These are phyloP conservation scores for Neonectria magnoliae DNA, from an alignment of 2,329 filamentous ascomycete species.

Conservation along the genomic window DNA sequence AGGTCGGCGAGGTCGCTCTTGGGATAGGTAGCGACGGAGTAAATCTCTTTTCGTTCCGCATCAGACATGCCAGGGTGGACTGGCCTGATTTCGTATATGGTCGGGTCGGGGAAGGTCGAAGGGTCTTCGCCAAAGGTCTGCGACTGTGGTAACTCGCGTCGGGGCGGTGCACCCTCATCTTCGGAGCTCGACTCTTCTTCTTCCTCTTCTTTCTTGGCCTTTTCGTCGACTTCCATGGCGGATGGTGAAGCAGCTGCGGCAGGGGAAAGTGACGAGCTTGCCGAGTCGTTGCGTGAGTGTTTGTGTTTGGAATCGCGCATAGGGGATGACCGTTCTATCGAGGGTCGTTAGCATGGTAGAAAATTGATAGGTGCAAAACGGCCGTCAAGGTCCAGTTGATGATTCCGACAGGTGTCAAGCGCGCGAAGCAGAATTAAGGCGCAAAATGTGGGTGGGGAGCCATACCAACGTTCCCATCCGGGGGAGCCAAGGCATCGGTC, in stretches of 20 bases:
- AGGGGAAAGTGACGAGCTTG: slow-evolving; percentile 69
- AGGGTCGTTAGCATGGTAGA: slow-evolving; percentile 26
- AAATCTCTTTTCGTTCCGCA: slow-evolving; percentile 88
- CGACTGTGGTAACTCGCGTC: slow-evolving; percentile 75
- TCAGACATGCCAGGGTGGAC: slow-evolving; percentile 80
- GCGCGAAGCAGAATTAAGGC: slow-evolving; percentile 2
- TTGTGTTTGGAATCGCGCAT: slow-evolving; percentile 63
- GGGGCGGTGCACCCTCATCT: slow-evolving; percentile 69
- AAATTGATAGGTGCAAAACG: background rate
- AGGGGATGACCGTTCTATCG: slow-evolving; percentile 64
- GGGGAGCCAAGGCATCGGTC: slow-evolving; percentile 67
- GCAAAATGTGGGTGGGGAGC: background rate
- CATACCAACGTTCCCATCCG: slow-evolving; percentile 52
- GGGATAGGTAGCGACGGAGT: slow-evolving; percentile 87
- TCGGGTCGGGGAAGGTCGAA: slow-evolving; percentile 89
- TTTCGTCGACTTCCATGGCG: slow-evolving; percentile 69
- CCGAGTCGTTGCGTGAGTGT: slow-evolving; percentile 63
- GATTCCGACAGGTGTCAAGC: background rate
- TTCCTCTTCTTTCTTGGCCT: slow-evolving; percentile 50
- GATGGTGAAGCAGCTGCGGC: slow-evolving; percentile 61
- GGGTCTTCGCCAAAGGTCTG: slow-evolving; percentile 95
- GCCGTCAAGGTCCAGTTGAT: background rate
- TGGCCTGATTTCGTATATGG: slow-evolving; percentile 89
- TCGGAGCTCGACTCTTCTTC: slow-evolving; percentile 63
- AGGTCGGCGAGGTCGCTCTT: slow-evolving; percentile 80